Evolutionary conservation across 768 basidiomycete species (phyloP).

Genomic region (Neoboletus magnificus): DNA sequence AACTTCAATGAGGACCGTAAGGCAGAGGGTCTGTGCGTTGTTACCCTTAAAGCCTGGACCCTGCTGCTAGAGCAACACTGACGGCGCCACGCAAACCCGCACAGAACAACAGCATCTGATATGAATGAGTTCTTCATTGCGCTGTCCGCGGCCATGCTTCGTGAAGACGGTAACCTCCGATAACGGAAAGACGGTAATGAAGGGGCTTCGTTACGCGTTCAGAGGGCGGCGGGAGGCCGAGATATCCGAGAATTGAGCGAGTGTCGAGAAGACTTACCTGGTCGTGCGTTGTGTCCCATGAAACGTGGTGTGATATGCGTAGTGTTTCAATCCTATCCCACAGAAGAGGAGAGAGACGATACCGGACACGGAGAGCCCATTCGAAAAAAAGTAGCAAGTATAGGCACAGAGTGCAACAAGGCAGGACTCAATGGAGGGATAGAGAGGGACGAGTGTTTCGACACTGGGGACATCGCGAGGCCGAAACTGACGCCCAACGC

Average conservation of each 20-base stretch:
- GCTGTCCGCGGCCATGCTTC: slow-evolving; percentile 77
- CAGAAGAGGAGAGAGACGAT: slow-evolving; percentile 98
- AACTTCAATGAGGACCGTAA: slow-evolving; percentile 96
- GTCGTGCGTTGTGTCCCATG: slow-evolving; percentile 88
- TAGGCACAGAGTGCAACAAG: slow-evolving; percentile 93
- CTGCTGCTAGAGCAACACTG: slow-evolving; percentile 94
- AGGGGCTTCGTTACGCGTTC: slow-evolving; percentile 83
- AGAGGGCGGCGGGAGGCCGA: slow-evolving; percentile 86
- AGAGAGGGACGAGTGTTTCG: slow-evolving; percentile 93
- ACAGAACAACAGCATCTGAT: slow-evolving; percentile 99
- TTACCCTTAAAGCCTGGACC: slow-evolving; percentile 94
- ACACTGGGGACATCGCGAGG: slow-evolving; percentile 82
- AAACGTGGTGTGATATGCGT: slow-evolving; percentile 99
- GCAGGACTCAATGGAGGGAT: slow-evolving; percentile 96
- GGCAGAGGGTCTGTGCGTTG: slow-evolving; percentile 87
- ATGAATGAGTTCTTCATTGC: slow-evolving; percentile 92
- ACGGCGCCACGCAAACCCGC: slow-evolving; percentile 95
- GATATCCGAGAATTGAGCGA: slow-evolving; percentile 94
- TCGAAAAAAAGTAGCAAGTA: slow-evolving; percentile 99
- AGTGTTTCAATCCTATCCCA: slow-evolving; percentile 98
- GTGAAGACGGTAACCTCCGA: slow-evolving; percentile 94
- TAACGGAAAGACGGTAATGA: slow-evolving; percentile 96
- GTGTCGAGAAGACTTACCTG: slow-evolving; percentile 92
- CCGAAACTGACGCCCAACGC: slow-evolving; percentile 90
- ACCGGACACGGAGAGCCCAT: slow-evolving; percentile 88